Base-by-base conservation (phyloP, 2,329 filamentous ascomycete species). In the Pseudogymnoascus sp. region DNA sequence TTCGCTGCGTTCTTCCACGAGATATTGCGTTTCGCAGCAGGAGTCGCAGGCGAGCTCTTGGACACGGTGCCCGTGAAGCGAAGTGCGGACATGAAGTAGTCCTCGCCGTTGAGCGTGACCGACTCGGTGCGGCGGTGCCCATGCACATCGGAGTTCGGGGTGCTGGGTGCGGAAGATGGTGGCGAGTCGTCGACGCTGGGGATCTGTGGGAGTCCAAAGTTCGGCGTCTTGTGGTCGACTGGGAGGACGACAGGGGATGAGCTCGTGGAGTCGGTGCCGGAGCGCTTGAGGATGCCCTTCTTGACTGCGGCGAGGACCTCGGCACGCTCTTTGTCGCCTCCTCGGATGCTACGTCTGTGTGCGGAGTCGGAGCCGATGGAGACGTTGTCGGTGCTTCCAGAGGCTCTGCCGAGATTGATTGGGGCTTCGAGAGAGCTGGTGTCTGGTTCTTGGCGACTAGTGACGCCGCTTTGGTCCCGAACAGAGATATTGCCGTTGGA, bases 281-380 rank as follows among this genome's bases (percentile, higher is more conserved):
- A 71, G 90, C 92, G 90, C 79, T 99, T 99, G 63, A 99, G 77
- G 61, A 99, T 99, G 60, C 95, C 95, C 78, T 96, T 97, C 73
- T 92, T 92, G 60, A 98, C 92, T 6, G 92, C 91, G 19, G 93
- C 92, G 48, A 98, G 83, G 14, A 96, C 90, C 74, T 98, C 93
- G 0, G 93, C 92, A 67, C 93, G 87, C 73, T 98, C 95, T 72
- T 82, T 89, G 69, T 98, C 95, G 28, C 92, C 90, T 41, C 93
- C 93, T 57, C 96, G 83, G 70, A 97, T 96, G 78, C 92, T 98
- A 80, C 90, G 93, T 68, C 93, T 85, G 13, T 87, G 80, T 21
- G 80, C 79, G 21, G 51, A 57, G n/a, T 57, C 51, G 19, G 51
- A 39, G 0, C 31, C 31, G 60, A 39, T 43, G 19, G 61, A 54